These are phyloP conservation scores for Teunomyces barrocoloradensis DNA, from an alignment of 805 yeast genomes.

Conservation along the genomic window DNA sequence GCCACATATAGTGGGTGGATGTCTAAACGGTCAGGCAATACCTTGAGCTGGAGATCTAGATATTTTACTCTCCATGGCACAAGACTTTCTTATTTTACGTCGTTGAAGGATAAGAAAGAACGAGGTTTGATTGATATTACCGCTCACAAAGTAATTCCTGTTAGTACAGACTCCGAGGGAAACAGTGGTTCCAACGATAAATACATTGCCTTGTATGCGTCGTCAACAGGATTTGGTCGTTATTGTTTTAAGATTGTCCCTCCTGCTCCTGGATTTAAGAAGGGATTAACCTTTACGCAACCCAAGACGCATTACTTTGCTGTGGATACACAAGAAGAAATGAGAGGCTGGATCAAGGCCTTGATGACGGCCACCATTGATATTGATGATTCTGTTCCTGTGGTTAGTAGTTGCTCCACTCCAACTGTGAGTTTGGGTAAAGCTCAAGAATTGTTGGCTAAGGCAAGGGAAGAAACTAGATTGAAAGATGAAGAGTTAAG, in stretches of 20 bases:
- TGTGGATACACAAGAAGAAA: slow-evolving; percentile 84
- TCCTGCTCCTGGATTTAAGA: slow-evolving; percentile 95
- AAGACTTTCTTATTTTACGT: slow-evolving; percentile 80
- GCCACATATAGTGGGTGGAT: slow-evolving; percentile 92
- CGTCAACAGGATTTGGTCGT: slow-evolving; percentile 91
- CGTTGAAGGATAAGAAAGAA: slow-evolving; percentile 76
- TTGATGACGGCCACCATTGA: slow-evolving; percentile 95
- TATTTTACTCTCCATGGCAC: slow-evolving; percentile 89
- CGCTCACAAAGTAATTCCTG: slow-evolving; percentile 84
- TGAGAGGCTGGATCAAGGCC: slow-evolving; percentile 95
- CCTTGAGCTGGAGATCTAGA: slow-evolving; percentile 86
- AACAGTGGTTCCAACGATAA: slow-evolving; percentile 74
- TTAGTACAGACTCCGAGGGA: slow-evolving; percentile 36
- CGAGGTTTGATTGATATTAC: slow-evolving; percentile 94
- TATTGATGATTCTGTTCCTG: slow-evolving; percentile 88
- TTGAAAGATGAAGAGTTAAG: slow-evolving; percentile 49
- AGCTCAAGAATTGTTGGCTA: slow-evolving; percentile 83
- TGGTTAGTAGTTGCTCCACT: slow-evolving; percentile 86
- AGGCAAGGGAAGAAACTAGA: slow-evolving; percentile 73
- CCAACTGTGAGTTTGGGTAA: slow-evolving; percentile 88
- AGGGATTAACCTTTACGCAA: slow-evolving; percentile 93
- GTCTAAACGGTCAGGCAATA: slow-evolving; percentile 81
- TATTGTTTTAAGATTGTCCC: slow-evolving; percentile 91
- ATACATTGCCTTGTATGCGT: slow-evolving; percentile 82
- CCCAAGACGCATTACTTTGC: slow-evolving; percentile 96